A percentile compares a stretch with the other conserved stretches of the same genome.
These are phyloP conservation scores for Heterobasidion annosum DNA, from an alignment of 1,284 basidiomycete species.

Conservation along the genomic window DNA sequence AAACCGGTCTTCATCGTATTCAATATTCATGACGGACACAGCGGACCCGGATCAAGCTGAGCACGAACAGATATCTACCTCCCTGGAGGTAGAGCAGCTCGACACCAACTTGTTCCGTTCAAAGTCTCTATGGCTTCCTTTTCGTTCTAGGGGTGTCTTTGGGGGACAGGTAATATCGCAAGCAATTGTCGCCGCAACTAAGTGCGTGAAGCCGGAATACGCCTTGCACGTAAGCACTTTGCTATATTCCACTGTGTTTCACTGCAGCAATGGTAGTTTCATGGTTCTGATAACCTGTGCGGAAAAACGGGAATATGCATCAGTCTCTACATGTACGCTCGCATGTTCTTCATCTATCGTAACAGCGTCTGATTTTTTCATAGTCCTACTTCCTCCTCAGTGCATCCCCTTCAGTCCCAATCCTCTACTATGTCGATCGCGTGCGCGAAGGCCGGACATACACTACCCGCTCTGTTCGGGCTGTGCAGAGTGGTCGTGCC, in stretches of 20 bases:
- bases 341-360: background rate
- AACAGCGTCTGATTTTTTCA: background rate
- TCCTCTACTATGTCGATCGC: constrained; percentile 82
- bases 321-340: background rate
- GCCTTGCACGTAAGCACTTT: constrained; percentile 55
- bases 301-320: background rate
- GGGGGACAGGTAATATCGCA: constrained; percentile 91
- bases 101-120: constrained; percentile 72
- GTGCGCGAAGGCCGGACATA: constrained; percentile 77
- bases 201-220: constrained; percentile 60
- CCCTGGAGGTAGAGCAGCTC: constrained; percentile 73
- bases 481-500: constrained; percentile 64
- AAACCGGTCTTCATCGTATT: background rate
- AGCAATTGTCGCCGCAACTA: constrained; percentile 72
- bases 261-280: constrained; percentile 22
- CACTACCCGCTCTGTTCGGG: constrained; percentile 66
- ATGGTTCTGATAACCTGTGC: constrained; percentile 14
- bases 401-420: constrained; percentile 69
- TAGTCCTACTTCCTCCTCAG: constrained; percentile 80
- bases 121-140: constrained; percentile 62
- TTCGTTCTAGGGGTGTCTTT: constrained; percentile 70
- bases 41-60: constrained; percentile 8
- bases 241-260: background rate
- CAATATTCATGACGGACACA: background rate
- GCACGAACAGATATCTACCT: constrained; percentile 50